Evolutionary conservation across 2,329 filamentous ascomycete genomes (phyloP), one percentile per base, ranked within the genome.

Genomic region (Amylocarpus encephaloides): DNA sequence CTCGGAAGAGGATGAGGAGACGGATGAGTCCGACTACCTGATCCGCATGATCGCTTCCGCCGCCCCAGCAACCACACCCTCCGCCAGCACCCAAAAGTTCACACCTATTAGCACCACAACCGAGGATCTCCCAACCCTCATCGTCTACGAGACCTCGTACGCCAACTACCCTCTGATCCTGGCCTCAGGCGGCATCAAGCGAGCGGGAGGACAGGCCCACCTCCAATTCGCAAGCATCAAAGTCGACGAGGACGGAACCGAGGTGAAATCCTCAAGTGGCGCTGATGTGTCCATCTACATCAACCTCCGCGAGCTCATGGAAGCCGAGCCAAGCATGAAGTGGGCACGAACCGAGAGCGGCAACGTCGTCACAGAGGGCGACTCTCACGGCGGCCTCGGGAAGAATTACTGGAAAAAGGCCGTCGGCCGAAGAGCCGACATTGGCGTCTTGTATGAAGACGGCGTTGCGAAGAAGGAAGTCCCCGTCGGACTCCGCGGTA

Each of bases 131-230:
- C 71, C 71, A 9, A 68, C 71, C 39, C 66, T 71, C 38, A 62
- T 72, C 52, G 65, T 73, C 48, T 72, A 72, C 59, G 70, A 72
- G 59, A 73, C 70, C 6, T 70, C 71, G 2, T 73, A 73, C 62
- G 64, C 71, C 48, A 68, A 69, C 46, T 73, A 73, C 57, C 69
- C 70, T 1, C 66, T 72, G 16, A 68, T 73, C 38, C 59, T 73
- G 12, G 66, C 68, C 5, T 66, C 65, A 3, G 69, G 68, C 11
- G 63, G 62, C 44, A 71, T 73, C 59, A 67, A 67, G 50, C 65
- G 65, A 16, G 68, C 70, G n/a, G 69, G 69, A 6, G 71, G 70
- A 12, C 67, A 70, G 47, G 49, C 60, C 12, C 41, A 59, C 35
- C 53, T 66, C n/a, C 46, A 56, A 13, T 65, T 66, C 54, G 43